Conservation (phyloP, 192 early-diverging fungal genomes). For the Backusella circina region DNA sequence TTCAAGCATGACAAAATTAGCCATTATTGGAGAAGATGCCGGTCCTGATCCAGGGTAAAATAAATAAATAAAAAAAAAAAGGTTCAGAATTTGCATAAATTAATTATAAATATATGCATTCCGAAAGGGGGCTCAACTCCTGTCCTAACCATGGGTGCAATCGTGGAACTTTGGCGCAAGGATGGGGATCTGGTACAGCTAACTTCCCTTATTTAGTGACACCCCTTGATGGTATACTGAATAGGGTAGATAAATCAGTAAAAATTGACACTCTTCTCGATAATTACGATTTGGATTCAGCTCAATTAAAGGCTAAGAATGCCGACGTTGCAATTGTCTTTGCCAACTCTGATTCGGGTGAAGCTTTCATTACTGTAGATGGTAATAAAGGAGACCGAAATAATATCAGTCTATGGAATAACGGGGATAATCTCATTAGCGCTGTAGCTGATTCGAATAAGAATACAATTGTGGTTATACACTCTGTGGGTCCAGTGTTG, state of each 20-base stretch:
- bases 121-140: slow-evolving; percentile 1
- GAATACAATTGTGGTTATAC: slow-evolving; percentile 43
- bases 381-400: slow-evolving; percentile 15
- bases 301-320: slow-evolving; percentile 2
- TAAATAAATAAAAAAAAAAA: not conserved
- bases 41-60: not conserved
- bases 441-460: slow-evolving; percentile 40
- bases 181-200: slow-evolving; percentile 20
- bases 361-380: slow-evolving; percentile 18
- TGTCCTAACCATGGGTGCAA: slow-evolving; percentile 12
- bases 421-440: slow-evolving; percentile 19
- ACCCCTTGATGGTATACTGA: not conserved
- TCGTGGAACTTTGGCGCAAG: slow-evolving; percentile 21
- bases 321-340: slow-evolving; percentile 26
- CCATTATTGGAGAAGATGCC: slow-evolving; percentile 25
- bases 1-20: slow-evolving; percentile 8
- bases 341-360: slow-evolving; percentile 29
- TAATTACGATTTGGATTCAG: slow-evolving; percentile 8
- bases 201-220: slow-evolving; percentile 22
- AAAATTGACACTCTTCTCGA: not conserved
- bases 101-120: not conserved
- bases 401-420: slow-evolving; percentile 21
- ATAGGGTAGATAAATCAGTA: not conserved
- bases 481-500: slow-evolving; percentile 50
- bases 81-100: not conserved